Evolutionary conservation across 2,329 filamentous ascomycete genomes (phyloP).

Genomic region (Xylariales sp.): DNA sequence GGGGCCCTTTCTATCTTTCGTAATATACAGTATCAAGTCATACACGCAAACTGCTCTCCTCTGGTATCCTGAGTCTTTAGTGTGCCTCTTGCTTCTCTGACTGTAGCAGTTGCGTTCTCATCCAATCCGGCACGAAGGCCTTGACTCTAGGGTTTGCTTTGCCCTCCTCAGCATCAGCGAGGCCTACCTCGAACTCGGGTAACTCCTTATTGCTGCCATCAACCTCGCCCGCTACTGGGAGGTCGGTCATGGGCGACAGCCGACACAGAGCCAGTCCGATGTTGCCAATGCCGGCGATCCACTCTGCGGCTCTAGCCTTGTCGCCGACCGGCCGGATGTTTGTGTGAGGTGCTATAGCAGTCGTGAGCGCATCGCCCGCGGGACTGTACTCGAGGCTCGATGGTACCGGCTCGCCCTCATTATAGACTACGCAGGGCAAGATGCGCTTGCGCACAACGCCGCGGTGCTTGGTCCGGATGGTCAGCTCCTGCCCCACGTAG

Average conservation of each 20-base stretch:
- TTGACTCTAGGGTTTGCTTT: conserved; percentile 52
- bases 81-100: too few species aligned
- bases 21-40: too few species aligned
- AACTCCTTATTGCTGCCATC: conserved; percentile 57
- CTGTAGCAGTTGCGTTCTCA: conserved; percentile 37
- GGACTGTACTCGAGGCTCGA: conserved; percentile 40
- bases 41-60: background rate
- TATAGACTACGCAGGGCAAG: conserved; percentile 73
- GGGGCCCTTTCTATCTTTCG: too few species aligned
- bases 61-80: too few species aligned
- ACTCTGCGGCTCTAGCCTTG: conserved; percentile 67
- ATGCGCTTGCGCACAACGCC: conserved; percentile 91
- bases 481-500: conserved; percentile 95
- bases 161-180: conserved; percentile 35
- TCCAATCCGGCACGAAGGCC: conserved; percentile 82
- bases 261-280: conserved; percentile 83
- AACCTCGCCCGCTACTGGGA: conserved; percentile 63
- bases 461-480: conserved; percentile 90
- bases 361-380: conserved; percentile 16
- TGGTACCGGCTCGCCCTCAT: conserved; percentile 32
- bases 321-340: conserved; percentile 48
- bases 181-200: conserved; percentile 50
- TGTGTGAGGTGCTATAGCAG: conserved; percentile 37
- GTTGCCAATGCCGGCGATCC: conserved; percentile 75
- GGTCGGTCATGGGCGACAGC: conserved; percentile 84